Base-by-base conservation (phyloP, 345 rosid species). In the Heritiera fomes region DNA sequence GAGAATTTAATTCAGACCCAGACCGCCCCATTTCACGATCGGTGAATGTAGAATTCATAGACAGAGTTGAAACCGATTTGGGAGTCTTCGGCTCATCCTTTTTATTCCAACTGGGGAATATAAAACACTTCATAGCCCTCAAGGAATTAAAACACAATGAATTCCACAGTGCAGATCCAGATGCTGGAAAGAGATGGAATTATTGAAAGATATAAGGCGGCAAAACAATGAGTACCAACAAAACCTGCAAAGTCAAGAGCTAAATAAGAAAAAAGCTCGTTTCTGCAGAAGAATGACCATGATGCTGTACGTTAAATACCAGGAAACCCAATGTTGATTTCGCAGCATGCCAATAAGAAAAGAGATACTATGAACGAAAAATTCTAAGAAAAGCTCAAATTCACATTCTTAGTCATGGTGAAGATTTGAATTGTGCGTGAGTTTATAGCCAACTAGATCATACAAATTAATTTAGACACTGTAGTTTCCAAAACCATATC, bases 121-220 rank as follows among this genome's bases (percentile, higher is more conserved):
- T 59, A 84, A 93, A 93, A 82, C 99, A 93, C 91, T 88, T 92
- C 98, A 93, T 92, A 40, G 70, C 87, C 60, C 81, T 77, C 17
- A 71, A 80, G 72, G 78, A 67, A 83, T 63, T 71, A n/a, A 66
- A 52, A 63, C 69, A 56, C 80, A 70, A 20, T 9, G 74, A 59
- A 46, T 78, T 80, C 79, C 76, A 70, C 82, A 32, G 86, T 79
- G 79, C 83, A 83, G 63, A 84, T 80, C 80, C 79, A 78, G 67
- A 76, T 71, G 15, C 81, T 43, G 75, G 38, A 75, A 55, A 55
- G 45, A 71, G 12, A 71, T 50, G 65, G 11, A 23, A 23, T 23
- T 23, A 23, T 23, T 23, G 28, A 81, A 14, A 47, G 71, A 52
- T 49, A 8, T 15, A 68, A 67, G 12, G 53, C 64, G 64, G 58